Evolutionary conservation across 2,329 filamentous ascomycete species (phyloP).

Genomic region (Aphanoascus verrucosus): DNA sequence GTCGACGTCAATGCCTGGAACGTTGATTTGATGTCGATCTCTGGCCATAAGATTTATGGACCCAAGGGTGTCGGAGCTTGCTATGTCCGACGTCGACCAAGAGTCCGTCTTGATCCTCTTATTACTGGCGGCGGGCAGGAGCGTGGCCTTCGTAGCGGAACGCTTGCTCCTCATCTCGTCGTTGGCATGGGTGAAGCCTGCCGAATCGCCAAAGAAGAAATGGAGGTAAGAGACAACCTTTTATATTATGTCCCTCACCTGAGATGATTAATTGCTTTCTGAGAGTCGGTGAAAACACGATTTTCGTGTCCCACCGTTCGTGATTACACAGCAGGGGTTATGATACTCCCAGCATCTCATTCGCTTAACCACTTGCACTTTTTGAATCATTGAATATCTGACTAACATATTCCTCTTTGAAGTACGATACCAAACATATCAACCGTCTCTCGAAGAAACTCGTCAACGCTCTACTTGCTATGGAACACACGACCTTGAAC

Average conservation of each 20-base stretch:
- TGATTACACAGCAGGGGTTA: conserved; percentile 58
- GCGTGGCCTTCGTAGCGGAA: conserved; percentile 86
- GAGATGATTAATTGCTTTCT: conserved; percentile 73
- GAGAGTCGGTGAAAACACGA: conserved; percentile 50
- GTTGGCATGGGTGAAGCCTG: conserved; percentile 95
- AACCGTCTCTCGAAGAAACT: conserved; percentile 72
- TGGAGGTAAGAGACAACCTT: conserved; percentile 56
- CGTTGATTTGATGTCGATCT: conserved; percentile 97
- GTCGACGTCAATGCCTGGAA: conserved; percentile 97
- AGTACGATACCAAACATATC: conserved; percentile 91
- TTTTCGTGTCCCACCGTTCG: conserved; percentile 35
- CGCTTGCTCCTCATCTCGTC: conserved; percentile 74
- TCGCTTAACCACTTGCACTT: conserved; percentile 10
- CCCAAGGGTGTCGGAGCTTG: conserved; percentile 96
- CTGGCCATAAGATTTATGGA: conserved; percentile 96
- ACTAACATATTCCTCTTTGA: conserved; percentile 20
- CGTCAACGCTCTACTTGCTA: conserved; percentile 65
- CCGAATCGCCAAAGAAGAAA: conserved; percentile 78
- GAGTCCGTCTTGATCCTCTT: conserved; percentile 88
- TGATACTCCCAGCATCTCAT: conserved; percentile 37
- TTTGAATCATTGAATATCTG: conserved; percentile 8
- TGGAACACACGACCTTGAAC: conserved; percentile 90
- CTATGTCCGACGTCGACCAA: conserved; percentile 82
- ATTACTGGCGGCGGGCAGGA: conserved; percentile 96
- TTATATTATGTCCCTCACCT: conserved; percentile 17